Percentiles rank a stretch among this genome's conserved stretches.
phyloP scores from a whole-genome alignment of 2,329 filamentous ascomycete species.

The Kalmusia sp. region DNA sequence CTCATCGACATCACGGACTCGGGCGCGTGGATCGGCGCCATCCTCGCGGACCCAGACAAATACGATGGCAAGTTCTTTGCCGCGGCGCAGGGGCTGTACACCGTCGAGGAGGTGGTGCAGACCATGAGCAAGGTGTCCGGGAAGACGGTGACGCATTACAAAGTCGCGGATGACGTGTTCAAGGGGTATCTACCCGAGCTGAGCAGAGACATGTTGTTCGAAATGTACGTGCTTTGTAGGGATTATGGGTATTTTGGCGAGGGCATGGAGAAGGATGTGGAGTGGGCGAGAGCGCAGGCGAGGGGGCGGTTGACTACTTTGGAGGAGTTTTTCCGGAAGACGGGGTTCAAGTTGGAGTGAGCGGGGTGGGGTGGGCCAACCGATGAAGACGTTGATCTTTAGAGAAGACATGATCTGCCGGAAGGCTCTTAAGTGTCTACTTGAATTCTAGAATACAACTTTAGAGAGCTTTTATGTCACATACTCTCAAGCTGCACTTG shows the following conservation, averaged over 20 bases:
- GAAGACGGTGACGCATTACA: constrained; percentile 37
- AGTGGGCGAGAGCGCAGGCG: constrained; percentile 34
- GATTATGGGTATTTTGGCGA: constrained; percentile 42
- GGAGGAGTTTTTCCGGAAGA: constrained; percentile 35
- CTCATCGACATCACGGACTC: constrained; percentile 56
- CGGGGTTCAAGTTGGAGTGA: constrained; percentile 28
- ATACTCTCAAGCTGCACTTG: too few species aligned
- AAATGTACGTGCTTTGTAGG: constrained; percentile 33
- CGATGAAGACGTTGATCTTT: too few species aligned
- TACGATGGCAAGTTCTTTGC: constrained; percentile 54
- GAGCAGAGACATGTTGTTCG: constrained; percentile 25
- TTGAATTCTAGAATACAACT: too few species aligned
- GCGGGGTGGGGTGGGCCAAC: too few species aligned
- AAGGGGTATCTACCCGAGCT: constrained; percentile 30
- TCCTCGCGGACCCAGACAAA: constrained; percentile 53
- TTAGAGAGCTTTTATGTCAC: too few species aligned
- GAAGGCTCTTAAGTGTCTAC: too few species aligned
- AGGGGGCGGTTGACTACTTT: constrained; percentile 31
- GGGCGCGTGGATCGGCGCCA: constrained; percentile 52
- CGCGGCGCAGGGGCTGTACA: constrained; percentile 52
- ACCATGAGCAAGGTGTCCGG: constrained; percentile 51
- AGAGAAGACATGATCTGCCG: too few species aligned
- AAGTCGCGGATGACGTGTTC: constrained; percentile 35
- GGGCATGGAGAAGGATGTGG: constrained; percentile 28
- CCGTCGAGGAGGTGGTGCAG: constrained; percentile 48